Base-by-base conservation (phyloP, 441 rosid genomes). In the Raphanus hybrid region DNA sequence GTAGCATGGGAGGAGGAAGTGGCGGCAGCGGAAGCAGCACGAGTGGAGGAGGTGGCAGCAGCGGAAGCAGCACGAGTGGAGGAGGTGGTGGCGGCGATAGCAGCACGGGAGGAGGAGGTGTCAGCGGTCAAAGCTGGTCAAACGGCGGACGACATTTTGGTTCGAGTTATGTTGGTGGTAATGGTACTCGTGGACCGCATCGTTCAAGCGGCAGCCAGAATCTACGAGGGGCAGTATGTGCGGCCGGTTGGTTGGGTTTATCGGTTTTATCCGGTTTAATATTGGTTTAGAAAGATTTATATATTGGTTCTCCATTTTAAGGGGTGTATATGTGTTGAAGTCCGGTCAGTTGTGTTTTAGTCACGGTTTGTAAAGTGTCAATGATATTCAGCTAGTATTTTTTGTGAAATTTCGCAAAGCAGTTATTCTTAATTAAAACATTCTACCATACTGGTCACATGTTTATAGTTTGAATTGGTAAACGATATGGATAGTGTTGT, bases 11-110 rank as follows among this genome's bases (percentile, higher is more conserved):
- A 23, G 35, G 14, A 2, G 35, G 14, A 2, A 10, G 41, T 0
- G 12, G 34, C 29, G 6, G 54, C 9, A 23, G 62, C 1, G 32
- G 32, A 14, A 41, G 67, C 15, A 59, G 61, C 1, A 10, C 20
- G 3, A 45, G 62, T 1, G 32, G 32, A 23, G 35, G 14, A 2
- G 6, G 41, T 0, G 12, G 34, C 29, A 3, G 54, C 9, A 41
- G 62, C 1, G 32, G 32, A 16, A 32, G 23, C 50, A 43, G 52
- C 52, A 45, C 52, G 52, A 64, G 77, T 6, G 81, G 80, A 3
- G 70, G 79, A 9, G 16, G 70, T 1, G 20, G 55, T 2, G 61
- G 69, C 3, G 59, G 45, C 45, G 11, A 39, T 39, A 39, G 59
- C 14, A 45, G 52, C 52, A 4, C 3, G 52, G 52, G 52, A 45